phyloP scores from a whole-genome alignment of 306 rosid genomes.

The Ormosia semicastrata region DNA sequence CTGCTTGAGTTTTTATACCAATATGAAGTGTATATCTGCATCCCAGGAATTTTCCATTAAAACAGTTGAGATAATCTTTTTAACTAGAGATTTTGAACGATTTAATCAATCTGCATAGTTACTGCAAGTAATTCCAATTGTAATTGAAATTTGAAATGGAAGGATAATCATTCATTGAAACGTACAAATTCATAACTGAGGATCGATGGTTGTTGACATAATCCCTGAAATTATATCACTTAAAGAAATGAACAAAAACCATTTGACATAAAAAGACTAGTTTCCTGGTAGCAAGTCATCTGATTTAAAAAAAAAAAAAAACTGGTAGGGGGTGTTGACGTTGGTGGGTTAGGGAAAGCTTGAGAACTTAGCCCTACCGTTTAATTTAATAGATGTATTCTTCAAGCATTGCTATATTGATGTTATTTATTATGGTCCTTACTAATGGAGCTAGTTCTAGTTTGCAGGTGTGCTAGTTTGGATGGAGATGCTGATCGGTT shows the following conservation, averaged over 20 bases:
- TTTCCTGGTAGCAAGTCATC: background rate
- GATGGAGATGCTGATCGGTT: constrained; percentile 99
- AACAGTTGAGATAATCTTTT: background rate
- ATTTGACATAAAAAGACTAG: background rate
- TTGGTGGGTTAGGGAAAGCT: background rate
- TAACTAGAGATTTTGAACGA: background rate
- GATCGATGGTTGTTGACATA: background rate
- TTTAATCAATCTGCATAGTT: background rate
- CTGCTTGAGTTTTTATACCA: background rate
- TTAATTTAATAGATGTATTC: constrained; percentile 9
- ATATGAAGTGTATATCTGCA: background rate
- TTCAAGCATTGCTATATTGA: background rate
- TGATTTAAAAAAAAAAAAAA: no score
- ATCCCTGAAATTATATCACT: background rate
- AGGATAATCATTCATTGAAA: background rate
- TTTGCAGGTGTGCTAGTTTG: constrained; percentile 95
- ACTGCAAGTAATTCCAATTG: background rate
- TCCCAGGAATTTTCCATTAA: background rate
- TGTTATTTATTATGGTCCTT: constrained; percentile 7
- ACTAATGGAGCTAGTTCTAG: constrained; percentile 44
- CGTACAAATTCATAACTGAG: background rate
- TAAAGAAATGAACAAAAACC: background rate
- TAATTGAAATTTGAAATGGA: background rate
- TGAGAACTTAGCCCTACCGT: background rate
- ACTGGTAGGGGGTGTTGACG: background rate